Percentiles rank a stretch among this genome's conserved stretches.
Conservation (phyloP, 208 protist genomes). For the Balamuthia mandrillaris region DNA sequence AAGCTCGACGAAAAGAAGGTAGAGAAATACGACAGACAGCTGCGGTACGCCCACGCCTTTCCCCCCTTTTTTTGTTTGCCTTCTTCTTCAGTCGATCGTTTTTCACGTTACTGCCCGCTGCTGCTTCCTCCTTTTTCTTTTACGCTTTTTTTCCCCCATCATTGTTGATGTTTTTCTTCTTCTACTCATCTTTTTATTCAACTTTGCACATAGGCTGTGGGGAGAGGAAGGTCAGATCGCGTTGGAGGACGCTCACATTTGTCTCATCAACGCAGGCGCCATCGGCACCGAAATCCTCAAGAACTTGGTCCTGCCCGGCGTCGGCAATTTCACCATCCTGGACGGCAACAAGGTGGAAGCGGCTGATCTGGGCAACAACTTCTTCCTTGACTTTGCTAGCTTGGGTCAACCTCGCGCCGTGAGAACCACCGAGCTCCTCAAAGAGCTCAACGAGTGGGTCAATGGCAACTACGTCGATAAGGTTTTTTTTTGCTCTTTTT, state of each 20-base stretch:
- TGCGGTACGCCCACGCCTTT: slow-evolving; percentile 60
- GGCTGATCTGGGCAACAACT: slow-evolving; percentile 89
- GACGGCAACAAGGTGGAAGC: slow-evolving; percentile 79
- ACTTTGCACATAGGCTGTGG: slow-evolving; percentile 77
- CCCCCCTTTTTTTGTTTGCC: background rate
- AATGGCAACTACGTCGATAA: slow-evolving; percentile 61
- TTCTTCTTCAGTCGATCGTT: background rate
- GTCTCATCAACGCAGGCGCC: slow-evolving; percentile 85
- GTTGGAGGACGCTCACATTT: slow-evolving; percentile 80
- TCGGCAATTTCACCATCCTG: slow-evolving; percentile 88
- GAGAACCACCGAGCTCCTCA: slow-evolving; percentile 73
- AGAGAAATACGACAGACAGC: slow-evolving; percentile 85
- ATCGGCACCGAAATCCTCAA: slow-evolving; percentile 89
- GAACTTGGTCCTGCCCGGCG: slow-evolving; percentile 89
- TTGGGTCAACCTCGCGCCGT: slow-evolving; percentile 75
- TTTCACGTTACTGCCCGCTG: background rate
- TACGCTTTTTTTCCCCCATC: background rate
- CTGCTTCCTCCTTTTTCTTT: background rate
- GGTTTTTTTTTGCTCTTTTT: background rate
- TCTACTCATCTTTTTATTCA: background rate
- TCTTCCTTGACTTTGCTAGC: slow-evolving; percentile 79
- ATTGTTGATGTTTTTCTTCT: background rate
- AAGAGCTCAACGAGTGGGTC: slow-evolving; percentile 81
- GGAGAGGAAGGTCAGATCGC: slow-evolving; percentile 83
- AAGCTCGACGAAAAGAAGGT: slow-evolving; percentile 41